phyloP scores from a whole-genome alignment of 2,329 filamentous ascomycete genomes.

The Amauroascus niger region DNA sequence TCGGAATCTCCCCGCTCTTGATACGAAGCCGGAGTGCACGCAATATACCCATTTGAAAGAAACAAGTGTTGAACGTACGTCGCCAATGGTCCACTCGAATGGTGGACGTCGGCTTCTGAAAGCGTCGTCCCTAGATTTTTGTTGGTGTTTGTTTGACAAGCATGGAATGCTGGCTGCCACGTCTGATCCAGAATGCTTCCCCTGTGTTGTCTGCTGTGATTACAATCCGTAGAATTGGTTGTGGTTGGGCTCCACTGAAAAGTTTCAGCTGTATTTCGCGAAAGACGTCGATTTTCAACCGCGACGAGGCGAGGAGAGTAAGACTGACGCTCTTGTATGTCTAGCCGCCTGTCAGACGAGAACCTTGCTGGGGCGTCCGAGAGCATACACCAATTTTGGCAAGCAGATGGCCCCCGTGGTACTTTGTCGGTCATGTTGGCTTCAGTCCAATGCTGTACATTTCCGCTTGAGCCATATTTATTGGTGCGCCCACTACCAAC shows the following conservation, averaged over 20 bases:
- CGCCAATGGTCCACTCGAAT: neutral
- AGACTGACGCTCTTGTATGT: neutral
- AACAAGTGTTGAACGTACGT: neutral
- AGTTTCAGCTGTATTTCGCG: neutral
- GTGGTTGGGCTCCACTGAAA: neutral
- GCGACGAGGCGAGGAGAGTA: neutral
- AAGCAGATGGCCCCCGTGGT: neutral
- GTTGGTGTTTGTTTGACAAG: neutral
- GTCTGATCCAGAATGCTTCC: neutral
- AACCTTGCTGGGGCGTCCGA: neutral
- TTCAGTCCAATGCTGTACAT: neutral
- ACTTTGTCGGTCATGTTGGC: neutral
- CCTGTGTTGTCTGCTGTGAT: no score
- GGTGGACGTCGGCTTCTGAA: neutral
- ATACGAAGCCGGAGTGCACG: neutral
- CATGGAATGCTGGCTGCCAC: neutral
- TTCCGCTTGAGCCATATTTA: neutral
- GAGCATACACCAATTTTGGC: neutral
- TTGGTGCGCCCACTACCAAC: neutral
- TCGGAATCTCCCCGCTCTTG: neutral
- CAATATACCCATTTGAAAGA: neutral
- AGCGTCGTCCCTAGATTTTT: neutral
- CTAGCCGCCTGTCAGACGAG: neutral
- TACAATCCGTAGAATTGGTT: neutral
- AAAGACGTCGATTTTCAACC: neutral